These are phyloP conservation scores for Aspergillus hortae DNA, from an alignment of 2,329 filamentous ascomycete species.

Conservation along the genomic window DNA sequence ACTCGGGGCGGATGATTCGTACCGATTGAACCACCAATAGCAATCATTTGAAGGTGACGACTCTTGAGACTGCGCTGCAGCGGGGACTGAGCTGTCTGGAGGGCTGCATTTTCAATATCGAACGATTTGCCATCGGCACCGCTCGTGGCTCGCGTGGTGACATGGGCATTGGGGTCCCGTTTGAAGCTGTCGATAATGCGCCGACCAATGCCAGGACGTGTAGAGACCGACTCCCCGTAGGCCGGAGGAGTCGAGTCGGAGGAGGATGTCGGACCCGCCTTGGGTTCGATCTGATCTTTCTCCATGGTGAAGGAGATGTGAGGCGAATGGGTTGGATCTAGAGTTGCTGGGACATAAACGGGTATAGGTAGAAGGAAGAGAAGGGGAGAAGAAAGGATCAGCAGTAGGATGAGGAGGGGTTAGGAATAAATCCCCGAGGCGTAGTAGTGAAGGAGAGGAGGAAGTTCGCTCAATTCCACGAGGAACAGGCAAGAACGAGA, in stretches of 20 bases:
- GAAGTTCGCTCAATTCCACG: not conserved
- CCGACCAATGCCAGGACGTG: constrained; percentile 19
- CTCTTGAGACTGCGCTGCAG: constrained; percentile 75
- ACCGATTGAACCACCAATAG: constrained; percentile 88
- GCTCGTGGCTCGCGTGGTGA: constrained; percentile 29
- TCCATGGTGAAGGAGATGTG: constrained; percentile 23
- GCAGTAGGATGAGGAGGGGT: not conserved
- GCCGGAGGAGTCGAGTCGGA: constrained; percentile 22
- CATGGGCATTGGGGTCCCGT: constrained; percentile 41
- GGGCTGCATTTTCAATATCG: constrained; percentile 60
- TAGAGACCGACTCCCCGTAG: constrained; percentile 29
- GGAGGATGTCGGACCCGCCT: constrained; percentile 18
- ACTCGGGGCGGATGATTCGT: constrained; percentile 16
- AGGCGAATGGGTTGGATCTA: not conserved
- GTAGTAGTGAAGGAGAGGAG: too few species aligned
- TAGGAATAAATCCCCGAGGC: too few species aligned
- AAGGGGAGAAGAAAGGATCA: not conserved
- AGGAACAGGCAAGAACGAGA: not conserved
- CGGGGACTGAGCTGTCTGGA: constrained; percentile 66
- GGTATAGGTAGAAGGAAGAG: not conserved
- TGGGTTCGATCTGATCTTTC: constrained; percentile 27
- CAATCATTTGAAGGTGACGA: constrained; percentile 94
- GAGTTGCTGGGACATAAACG: not conserved
- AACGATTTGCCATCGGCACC: constrained; percentile 55
- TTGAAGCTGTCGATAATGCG: constrained; percentile 44